A percentile compares a stretch with the other conserved stretches of the same genome.
Evolutionary conservation across 805 yeast species (phyloP).

Genomic region (Saccharomycopsis amapae): DNA sequence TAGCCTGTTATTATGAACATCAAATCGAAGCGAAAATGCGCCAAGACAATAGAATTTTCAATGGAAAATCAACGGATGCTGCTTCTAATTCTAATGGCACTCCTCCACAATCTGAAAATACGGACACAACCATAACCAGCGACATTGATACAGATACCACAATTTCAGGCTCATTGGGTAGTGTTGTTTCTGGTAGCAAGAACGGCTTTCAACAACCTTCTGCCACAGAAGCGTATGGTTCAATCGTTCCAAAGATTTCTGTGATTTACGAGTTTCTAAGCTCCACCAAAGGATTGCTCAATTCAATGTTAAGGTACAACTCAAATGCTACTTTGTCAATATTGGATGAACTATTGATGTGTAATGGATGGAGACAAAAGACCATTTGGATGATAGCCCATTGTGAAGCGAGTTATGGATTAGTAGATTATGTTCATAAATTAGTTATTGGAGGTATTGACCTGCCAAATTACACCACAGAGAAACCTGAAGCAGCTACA

Average conservation of each 20-base stretch:
- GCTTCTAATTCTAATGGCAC: background rate
- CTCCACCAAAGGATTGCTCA: too few species aligned
- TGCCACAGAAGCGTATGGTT: too few species aligned
- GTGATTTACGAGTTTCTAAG: too few species aligned
- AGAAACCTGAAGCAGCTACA: background rate
- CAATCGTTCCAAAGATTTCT: too few species aligned
- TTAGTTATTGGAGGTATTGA: constrained; percentile 38
- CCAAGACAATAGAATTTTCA: background rate
- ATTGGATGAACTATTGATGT: constrained; percentile 68
- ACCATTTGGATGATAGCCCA: constrained; percentile 65
- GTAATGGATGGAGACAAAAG: constrained; percentile 51
- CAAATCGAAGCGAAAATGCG: background rate
- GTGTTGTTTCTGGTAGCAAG: too few species aligned
- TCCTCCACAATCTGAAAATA: background rate
- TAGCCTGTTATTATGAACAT: constrained; percentile 1
- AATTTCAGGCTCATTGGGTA: too few species aligned
- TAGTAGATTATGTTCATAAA: constrained; percentile 59
- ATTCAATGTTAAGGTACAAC: constrained; percentile 44
- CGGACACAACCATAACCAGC: background rate
- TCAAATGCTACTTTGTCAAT: constrained; percentile 47
- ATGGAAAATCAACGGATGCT: background rate
- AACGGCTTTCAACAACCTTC: too few species aligned
- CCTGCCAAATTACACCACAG: background rate
- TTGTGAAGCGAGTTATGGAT: constrained; percentile 44
- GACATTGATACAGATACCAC: too few species aligned